Base-by-base conservation (phyloP, 352 stramenopile species). In the Globisporangium abappressorium region DNA sequence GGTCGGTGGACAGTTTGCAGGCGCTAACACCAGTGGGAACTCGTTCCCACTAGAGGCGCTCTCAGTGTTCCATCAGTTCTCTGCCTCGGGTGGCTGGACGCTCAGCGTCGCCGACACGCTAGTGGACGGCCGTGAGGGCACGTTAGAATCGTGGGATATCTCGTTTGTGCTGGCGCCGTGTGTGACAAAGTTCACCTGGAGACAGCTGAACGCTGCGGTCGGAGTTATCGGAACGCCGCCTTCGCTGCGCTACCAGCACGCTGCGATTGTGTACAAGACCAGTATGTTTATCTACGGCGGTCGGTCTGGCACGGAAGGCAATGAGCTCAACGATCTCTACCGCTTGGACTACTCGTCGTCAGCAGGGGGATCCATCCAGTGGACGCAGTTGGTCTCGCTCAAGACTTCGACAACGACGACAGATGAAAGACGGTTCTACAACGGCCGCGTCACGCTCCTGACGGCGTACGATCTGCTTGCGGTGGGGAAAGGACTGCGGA, bases 251-350 rank as follows among this genome's bases (percentile, higher is more conserved):
- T 92, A 82, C 20, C 74, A 88, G 30, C 85, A 94, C 71, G 75
- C 84, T 0, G 77, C 77, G 33, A 68, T 94, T 61, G 80, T 85
- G 26, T 80, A 77, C 57, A 66, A 82, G 26, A 86, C 51, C 65
- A 85, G 74, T 30, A 84, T 94, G 78, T 94, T 94, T 64, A 68
- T 92, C n/a, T 89, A 76, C 28, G 85, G 84, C 24, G 85, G 85
- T 14, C 64, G 68, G 49, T 82, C 62, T 28, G 75, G 70, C 5
- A 46, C n/a, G 1, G 75, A 74, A n/a, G 68, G 73, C 0, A 59
- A 72, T 46, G 69, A 75, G 12, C 47, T 89, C 24, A 74, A 69
- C 6, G 85, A 93, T 66, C 60, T 93, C 5, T 85, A 86, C 61
- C 80, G 85, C 3, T 62, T 93, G 51, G 82, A 93, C 65, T 93